phyloP scores from a whole-genome alignment of 2,329 filamentous ascomycete species.

The Exophiala lecanii-corni region DNA sequence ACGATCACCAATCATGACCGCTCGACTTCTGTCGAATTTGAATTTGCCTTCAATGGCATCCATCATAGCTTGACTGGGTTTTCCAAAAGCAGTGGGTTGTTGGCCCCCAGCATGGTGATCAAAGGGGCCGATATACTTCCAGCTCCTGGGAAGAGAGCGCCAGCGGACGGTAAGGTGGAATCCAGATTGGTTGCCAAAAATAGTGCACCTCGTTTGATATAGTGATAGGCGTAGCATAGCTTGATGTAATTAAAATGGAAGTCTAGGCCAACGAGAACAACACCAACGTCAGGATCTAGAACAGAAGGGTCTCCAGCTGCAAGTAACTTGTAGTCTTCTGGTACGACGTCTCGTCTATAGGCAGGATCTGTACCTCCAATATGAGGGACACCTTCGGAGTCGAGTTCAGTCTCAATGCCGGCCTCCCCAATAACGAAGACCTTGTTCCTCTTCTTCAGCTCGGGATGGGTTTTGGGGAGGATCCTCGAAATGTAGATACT shows the following conservation, averaged over 20 bases:
- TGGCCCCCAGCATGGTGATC: slow-evolving; percentile 60
- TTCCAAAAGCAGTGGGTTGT: slow-evolving; percentile 75
- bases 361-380: slow-evolving; percentile 81
- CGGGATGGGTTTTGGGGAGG: slow-evolving; percentile 42
- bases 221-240: slow-evolving; percentile 76
- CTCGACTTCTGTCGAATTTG: slow-evolving; percentile 72
- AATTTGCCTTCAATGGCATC: slow-evolving; percentile 97
- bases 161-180: slow-evolving; percentile 76
- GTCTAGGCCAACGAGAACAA: slow-evolving; percentile 85
- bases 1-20: slow-evolving; percentile 95
- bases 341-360: slow-evolving; percentile 70
- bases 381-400: slow-evolving; percentile 70
- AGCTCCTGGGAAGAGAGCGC: slow-evolving; percentile 84
- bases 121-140: slow-evolving; percentile 77
- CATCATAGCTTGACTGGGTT: slow-evolving; percentile 99
- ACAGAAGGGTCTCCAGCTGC: slow-evolving; percentile 64
- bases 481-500: slow-evolving; percentile 95
- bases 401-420: slow-evolving; percentile 85
- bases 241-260: slow-evolving; percentile 97
- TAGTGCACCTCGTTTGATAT: slow-evolving; percentile 70
- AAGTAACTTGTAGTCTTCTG: slow-evolving; percentile 73
- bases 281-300: slow-evolving; percentile 81
- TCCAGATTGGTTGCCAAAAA: slow-evolving; percentile 95
- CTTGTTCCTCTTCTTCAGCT: slow-evolving; percentile 67
- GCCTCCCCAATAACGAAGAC: slow-evolving; percentile 90